These are phyloP conservation scores for Onygenales sp. DNA, from an alignment of 2,329 filamentous ascomycete species.

Conservation along the genomic window DNA sequence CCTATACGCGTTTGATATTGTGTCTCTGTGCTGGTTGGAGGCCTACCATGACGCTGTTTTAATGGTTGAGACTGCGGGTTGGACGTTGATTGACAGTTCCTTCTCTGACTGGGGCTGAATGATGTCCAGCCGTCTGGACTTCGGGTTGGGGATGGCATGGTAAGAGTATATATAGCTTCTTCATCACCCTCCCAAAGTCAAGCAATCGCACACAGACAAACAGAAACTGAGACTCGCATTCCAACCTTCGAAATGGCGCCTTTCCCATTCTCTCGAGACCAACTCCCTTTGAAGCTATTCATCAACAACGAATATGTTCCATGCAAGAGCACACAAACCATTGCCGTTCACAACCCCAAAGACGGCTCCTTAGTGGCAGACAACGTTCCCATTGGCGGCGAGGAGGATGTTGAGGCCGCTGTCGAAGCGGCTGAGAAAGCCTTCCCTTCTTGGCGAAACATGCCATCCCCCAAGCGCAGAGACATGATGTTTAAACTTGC, in stretches of 20 bases:
- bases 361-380: slow-evolving; percentile 24
- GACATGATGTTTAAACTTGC: slow-evolving; percentile 38
- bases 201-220: too few relatives aligned
- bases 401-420: slow-evolving; percentile 34
- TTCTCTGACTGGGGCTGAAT: too few relatives aligned
- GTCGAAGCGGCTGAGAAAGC: slow-evolving; percentile 37
- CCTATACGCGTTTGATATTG: too few relatives aligned
- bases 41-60: too few relatives aligned
- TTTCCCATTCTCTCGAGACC: background rate
- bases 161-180: too few relatives aligned
- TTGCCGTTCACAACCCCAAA: slow-evolving; percentile 36
- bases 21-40: too few relatives aligned
- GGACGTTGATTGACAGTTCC: too few relatives aligned
- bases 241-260: background rate
- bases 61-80: too few relatives aligned
- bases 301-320: slow-evolving; percentile 44
- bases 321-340: slow-evolving; percentile 38
- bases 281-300: slow-evolving; percentile 26
- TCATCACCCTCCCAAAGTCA: too few relatives aligned
- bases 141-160: too few relatives aligned
- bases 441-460: slow-evolving; percentile 35
- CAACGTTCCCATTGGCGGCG: slow-evolving; percentile 37
- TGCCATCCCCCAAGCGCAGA: slow-evolving; percentile 27
- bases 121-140: too few relatives aligned
- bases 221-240: background rate